These are phyloP conservation scores for Boehmeria nivea DNA, from an alignment of 306 rosid genomes.

Conservation along the genomic window DNA sequence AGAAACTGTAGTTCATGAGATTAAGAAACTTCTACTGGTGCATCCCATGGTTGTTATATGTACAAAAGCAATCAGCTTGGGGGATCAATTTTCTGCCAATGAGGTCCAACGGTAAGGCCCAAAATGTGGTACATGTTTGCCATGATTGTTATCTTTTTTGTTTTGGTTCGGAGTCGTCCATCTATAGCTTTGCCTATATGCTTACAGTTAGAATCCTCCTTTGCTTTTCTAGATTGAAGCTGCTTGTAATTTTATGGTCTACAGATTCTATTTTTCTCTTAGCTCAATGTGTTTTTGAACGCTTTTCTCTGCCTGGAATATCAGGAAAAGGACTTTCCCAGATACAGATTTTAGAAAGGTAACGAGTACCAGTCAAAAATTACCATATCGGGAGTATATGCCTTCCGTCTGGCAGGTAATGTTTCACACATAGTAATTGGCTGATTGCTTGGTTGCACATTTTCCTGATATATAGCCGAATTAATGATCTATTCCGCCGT, in stretches of 20 bases:
- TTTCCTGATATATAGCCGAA: too few relatives aligned
- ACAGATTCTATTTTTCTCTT: too few relatives aligned
- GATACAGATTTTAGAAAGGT: constrained; percentile 38
- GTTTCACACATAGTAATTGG: too few relatives aligned
- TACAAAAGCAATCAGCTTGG: constrained; percentile 61
- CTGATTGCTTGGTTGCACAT: too few relatives aligned
- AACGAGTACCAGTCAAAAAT: constrained; percentile 25
- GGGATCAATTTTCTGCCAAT: constrained; percentile 36
- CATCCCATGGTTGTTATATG: constrained; percentile 79
- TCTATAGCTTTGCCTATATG: too few relatives aligned
- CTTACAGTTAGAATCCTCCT: not conserved
- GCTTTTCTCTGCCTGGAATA: constrained; percentile 24
- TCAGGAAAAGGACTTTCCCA: constrained; percentile 32
- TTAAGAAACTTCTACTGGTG: constrained; percentile 60
- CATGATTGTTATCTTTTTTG: too few relatives aligned
- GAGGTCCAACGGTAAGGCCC: constrained; percentile 54
- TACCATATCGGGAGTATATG: constrained; percentile 72
- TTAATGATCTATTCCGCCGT: too few relatives aligned
- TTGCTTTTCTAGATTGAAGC: not conserved
- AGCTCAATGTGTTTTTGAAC: not conserved
- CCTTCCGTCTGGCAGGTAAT: constrained; percentile 93
- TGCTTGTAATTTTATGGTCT: too few relatives aligned
- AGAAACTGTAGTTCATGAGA: constrained; percentile 69
- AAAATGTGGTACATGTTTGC: too few relatives aligned
- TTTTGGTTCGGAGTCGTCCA: too few relatives aligned